Percentiles rank a stretch among this genome's conserved stretches.
Conservation (phyloP, 2,329 filamentous ascomycete genomes). For the Monosporascus sp. region DNA sequence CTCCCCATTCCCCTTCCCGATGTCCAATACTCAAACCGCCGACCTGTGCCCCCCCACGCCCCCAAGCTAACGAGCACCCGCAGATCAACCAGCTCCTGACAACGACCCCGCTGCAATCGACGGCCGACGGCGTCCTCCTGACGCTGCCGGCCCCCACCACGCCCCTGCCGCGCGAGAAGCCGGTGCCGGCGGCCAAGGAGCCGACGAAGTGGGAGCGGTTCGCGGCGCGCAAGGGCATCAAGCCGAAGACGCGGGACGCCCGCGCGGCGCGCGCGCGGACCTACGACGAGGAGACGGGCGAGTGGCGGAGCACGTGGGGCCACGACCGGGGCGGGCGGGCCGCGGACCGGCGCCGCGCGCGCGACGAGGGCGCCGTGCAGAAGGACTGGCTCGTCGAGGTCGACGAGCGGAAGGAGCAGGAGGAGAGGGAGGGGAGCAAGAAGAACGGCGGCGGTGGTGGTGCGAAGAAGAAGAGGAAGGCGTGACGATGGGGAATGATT, state of each 20-base stretch:
- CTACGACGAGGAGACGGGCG: slow-evolving; percentile 77
- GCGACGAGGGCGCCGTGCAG: slow-evolving; percentile 65
- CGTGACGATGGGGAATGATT: slow-evolving; percentile 2
- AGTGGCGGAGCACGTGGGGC: slow-evolving; percentile 94
- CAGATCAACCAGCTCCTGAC: slow-evolving; percentile 85
- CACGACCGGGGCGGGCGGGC: slow-evolving; percentile 42
- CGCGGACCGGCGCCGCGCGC: slow-evolving; percentile 58
- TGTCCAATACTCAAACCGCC: background rate
- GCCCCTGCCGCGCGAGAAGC: slow-evolving; percentile 82
- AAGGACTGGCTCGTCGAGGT: slow-evolving; percentile 90
- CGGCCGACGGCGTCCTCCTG: slow-evolving; percentile 67
- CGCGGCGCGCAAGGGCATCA: slow-evolving; percentile 94
- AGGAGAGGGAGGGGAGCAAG: slow-evolving; percentile 9
- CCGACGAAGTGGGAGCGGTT: slow-evolving; percentile 96
- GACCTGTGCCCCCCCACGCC: background rate
- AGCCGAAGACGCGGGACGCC: slow-evolving; percentile 75
- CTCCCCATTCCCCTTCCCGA: background rate
- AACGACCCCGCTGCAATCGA: slow-evolving; percentile 73
- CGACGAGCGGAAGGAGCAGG: slow-evolving; percentile 56
- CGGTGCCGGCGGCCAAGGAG: slow-evolving; percentile 72
- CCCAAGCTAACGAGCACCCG: background rate
- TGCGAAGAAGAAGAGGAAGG: slow-evolving; percentile 34
- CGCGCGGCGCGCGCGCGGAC: slow-evolving; percentile 64
- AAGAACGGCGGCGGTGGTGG: slow-evolving; percentile 6
- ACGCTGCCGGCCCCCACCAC: slow-evolving; percentile 67